Percentiles rank a stretch among this genome's conserved stretches.
These are phyloP conservation scores for Sphagnum contortum DNA, from an alignment of 225 moss, liverwort and hornwort species.

Conservation along the genomic window DNA sequence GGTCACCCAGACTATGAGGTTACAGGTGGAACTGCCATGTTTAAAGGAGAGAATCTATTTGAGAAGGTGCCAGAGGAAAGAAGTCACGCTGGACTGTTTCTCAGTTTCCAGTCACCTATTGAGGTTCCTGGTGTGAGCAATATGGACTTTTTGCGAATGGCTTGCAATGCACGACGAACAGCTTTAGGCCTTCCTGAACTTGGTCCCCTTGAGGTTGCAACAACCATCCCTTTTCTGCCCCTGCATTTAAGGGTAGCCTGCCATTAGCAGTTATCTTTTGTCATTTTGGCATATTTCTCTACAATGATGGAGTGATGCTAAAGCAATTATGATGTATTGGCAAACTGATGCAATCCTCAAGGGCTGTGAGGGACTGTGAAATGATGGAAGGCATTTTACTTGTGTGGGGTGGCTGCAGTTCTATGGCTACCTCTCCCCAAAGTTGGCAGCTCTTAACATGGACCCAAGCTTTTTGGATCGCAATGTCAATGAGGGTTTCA, in stretches of 20 bases:
- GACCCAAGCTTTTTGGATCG: slow-evolving; percentile 89
- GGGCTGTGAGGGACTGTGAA: background rate
- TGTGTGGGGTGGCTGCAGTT: slow-evolving; percentile 31
- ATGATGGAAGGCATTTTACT: background rate
- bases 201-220: slow-evolving; percentile 81
- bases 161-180: slow-evolving; percentile 83
- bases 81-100: slow-evolving; percentile 72
- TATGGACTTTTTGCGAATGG: slow-evolving; percentile 98
- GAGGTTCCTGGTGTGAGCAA: slow-evolving; percentile 98
- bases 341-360: too few relatives aligned
- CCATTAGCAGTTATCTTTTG: too few relatives aligned
- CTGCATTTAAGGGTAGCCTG: too few relatives aligned
- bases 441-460: slow-evolving; percentile 79
- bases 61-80: slow-evolving; percentile 89
- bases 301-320: too few relatives aligned
- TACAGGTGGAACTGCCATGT: slow-evolving; percentile 54
- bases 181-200: slow-evolving; percentile 74
- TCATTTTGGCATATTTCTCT: too few relatives aligned
- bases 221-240: too few relatives aligned
- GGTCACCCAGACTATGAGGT: slow-evolving; percentile 93
- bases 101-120: slow-evolving; percentile 93
- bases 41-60: slow-evolving; percentile 90
- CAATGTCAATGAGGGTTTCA: slow-evolving; percentile 96
- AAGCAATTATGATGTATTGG: too few relatives aligned
- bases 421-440: slow-evolving; percentile 80